Conservation (phyloP, 768 basidiomycete species). For the Lentinula sp. region DNA sequence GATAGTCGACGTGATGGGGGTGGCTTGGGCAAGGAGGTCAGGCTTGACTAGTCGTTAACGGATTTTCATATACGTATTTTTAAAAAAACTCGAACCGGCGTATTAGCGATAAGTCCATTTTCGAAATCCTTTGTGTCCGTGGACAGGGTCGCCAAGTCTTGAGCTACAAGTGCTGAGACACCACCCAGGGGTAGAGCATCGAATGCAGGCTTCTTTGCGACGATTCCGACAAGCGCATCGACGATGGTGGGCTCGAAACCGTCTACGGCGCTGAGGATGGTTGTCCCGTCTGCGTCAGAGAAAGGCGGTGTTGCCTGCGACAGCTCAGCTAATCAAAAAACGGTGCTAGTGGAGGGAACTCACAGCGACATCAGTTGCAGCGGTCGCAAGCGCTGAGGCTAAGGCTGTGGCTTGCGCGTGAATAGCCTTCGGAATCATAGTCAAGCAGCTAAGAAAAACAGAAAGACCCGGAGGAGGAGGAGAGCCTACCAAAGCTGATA, state of each 20-base stretch:
- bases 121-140: constrained; percentile 15
- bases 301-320: constrained; percentile 18
- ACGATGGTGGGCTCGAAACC: constrained; percentile 21
- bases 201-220: constrained; percentile 21
- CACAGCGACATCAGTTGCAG: constrained; percentile 22
- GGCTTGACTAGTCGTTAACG: constrained; percentile 12
- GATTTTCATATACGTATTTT: not conserved
- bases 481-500: not conserved
- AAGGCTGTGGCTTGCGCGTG: constrained; percentile 18
- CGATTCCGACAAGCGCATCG: constrained; percentile 16
- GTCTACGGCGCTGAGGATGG: constrained; percentile 17
- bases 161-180: constrained; percentile 20
- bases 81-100: constrained; percentile 17
- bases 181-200: constrained; percentile 22
- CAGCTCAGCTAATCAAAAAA: not conserved
- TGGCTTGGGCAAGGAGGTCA: constrained; percentile 13
- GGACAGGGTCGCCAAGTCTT: constrained; percentile 21
- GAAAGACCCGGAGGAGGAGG: not conserved
- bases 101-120: constrained; percentile 17
- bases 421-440: constrained; percentile 18
- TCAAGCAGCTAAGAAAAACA: not conserved
- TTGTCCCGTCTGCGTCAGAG: constrained; percentile 17
- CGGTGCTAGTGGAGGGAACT: not conserved
- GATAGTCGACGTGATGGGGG: constrained; percentile 12
- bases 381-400: constrained; percentile 14